These are phyloP conservation scores for Jimgerdemannia lactiflua DNA, from an alignment of 192 early-diverging fungal genomes.

Conservation along the genomic window DNA sequence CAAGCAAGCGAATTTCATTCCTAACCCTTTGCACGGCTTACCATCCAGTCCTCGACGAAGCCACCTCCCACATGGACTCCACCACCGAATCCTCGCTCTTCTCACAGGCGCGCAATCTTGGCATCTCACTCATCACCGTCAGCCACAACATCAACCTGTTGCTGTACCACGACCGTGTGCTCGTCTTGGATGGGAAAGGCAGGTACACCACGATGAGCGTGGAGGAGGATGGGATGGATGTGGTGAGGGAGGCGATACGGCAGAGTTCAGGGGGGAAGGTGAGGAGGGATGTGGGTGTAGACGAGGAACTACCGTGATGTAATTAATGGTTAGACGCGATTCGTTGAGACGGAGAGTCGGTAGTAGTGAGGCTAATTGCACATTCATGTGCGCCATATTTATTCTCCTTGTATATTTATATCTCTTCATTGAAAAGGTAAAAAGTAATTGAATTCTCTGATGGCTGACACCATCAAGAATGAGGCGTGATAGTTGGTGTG, in stretches of 20 bases:
- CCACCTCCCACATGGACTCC: constrained; percentile 64
- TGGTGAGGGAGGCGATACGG: background rate
- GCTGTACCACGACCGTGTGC: constrained; percentile 41
- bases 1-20: constrained; percentile 15
- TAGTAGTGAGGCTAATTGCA: too few species aligned
- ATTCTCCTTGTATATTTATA: background rate
- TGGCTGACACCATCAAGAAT: too few species aligned
- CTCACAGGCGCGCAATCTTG: constrained; percentile 50
- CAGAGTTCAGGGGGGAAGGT: background rate
- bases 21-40: constrained; percentile 1
- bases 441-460: too few species aligned
- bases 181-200: constrained; percentile 40
- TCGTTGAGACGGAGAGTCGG: background rate
- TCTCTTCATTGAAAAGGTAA: too few species aligned
- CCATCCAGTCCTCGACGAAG: constrained; percentile 59
- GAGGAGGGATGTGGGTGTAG: background rate
- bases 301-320: too few species aligned
- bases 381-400: background rate
- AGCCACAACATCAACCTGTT: constrained; percentile 67
- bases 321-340: background rate
- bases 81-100: constrained; percentile 53
- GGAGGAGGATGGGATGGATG: background rate
- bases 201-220: constrained; percentile 10
- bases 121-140: constrained; percentile 89
- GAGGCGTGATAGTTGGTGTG: too few species aligned